Conservation (phyloP, 306 rosid genomes). For the Trichosanthes truncata region DNA sequence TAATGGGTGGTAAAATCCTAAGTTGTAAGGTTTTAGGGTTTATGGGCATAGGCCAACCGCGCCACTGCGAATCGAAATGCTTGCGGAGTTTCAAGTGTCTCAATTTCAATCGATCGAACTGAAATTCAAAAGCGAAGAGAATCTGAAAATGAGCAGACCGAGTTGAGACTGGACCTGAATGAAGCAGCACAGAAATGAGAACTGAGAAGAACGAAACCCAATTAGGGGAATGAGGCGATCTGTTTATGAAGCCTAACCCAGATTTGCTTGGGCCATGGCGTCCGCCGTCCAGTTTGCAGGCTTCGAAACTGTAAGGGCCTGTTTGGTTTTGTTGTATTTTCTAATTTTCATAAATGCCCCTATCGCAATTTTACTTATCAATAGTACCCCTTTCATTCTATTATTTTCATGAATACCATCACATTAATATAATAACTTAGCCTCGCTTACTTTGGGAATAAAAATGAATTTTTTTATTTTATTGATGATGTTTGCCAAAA, state of each 20-base stretch:
- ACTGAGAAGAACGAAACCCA: not conserved
- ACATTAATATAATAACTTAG: too few species aligned
- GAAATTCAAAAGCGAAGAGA: not conserved
- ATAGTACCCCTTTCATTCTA: too few species aligned
- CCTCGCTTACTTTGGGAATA: too few species aligned
- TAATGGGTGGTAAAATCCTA: not conserved
- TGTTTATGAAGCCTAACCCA: not conserved
- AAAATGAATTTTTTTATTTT: too few species aligned
- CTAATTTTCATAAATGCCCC: not conserved
- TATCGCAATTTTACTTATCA: too few species aligned
- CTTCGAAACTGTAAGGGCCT: not conserved
- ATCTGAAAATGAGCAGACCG: not conserved
- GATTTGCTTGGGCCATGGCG: not conserved
- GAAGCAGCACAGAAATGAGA: not conserved
- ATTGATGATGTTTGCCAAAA: too few species aligned
- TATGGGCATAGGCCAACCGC: not conserved
- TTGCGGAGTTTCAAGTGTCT: not conserved
- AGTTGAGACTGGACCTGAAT: not conserved
- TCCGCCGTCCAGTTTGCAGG: not conserved
- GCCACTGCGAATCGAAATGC: not conserved
- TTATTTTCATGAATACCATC: too few species aligned
- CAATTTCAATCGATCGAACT: not conserved
- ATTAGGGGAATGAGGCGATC: not conserved
- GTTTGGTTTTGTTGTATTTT: not conserved
- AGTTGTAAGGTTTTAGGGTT: slow-evolving; percentile 1